Evolutionary conservation across 2,329 filamentous ascomycete genomes (phyloP).

Genomic region (Aphanocladium album): DNA sequence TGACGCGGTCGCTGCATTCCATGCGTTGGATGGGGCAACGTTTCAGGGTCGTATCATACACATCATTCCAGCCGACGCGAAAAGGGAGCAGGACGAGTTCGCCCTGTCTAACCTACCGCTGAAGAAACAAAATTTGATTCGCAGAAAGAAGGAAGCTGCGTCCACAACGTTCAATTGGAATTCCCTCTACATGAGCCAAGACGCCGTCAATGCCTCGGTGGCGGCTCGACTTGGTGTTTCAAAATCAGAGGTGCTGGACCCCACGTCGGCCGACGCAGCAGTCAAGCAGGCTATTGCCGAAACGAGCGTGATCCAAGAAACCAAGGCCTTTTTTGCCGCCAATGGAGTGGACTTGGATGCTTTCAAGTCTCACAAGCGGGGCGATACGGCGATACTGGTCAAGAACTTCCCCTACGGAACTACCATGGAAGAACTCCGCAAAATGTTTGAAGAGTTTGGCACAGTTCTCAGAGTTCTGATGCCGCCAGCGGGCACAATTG

Average conservation of each 20-base stretch:
- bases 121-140: constrained; percentile 90
- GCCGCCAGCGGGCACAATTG: constrained; percentile 88
- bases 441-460: constrained; percentile 81
- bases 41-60: constrained; percentile 93
- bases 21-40: constrained; percentile 72
- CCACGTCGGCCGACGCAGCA: constrained; percentile 89
- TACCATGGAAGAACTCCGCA: constrained; percentile 69
- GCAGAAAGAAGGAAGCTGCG: constrained; percentile 74
- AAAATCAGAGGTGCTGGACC: constrained; percentile 88
- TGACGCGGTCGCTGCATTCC: constrained; percentile 73
- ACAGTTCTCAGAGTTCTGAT: constrained; percentile 78
- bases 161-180: constrained; percentile 92
- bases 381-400: constrained; percentile 81
- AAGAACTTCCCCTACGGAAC: constrained; percentile 93
- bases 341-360: constrained; percentile 90
- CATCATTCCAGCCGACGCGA: constrained; percentile 77
- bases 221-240: constrained; percentile 81
- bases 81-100: constrained; percentile 81
- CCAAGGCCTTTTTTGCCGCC: constrained; percentile 80
- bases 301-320: constrained; percentile 93
- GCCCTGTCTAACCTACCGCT: constrained; percentile 85
- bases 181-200: constrained; percentile 97
- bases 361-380: constrained; percentile 79
- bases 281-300: constrained; percentile 97
- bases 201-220: constrained; percentile 88